Conservation (phyloP, 2,329 filamentous ascomycete species). For the Shiraia bambusicola region DNA sequence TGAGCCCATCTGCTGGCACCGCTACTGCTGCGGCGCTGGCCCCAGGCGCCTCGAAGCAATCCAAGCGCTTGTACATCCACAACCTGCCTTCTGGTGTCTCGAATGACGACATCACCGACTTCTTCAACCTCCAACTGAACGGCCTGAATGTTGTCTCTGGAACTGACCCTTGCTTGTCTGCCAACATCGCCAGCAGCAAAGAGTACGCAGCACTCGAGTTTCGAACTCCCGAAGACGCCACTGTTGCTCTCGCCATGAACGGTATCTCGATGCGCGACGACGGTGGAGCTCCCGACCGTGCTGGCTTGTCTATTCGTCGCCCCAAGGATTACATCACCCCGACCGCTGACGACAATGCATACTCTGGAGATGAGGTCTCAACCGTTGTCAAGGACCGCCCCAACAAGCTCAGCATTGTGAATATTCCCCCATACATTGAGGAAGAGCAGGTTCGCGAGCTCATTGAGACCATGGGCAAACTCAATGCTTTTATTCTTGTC, state of each 20-base stretch:
- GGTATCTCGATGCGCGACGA: conserved; percentile 78
- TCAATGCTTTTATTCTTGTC: conserved; percentile 88
- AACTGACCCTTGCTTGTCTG: conserved; percentile 80
- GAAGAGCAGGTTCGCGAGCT: conserved; percentile 93
- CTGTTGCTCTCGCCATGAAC: conserved; percentile 85
- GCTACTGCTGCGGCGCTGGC: conserved; percentile 77
- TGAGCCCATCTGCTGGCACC: conserved; percentile 79
- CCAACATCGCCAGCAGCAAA: conserved; percentile 76
- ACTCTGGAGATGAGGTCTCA: conserved; percentile 75
- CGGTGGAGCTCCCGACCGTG: conserved; percentile 51
- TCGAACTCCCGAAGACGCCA: conserved; percentile 82
- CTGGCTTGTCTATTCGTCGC: conserved; percentile 73
- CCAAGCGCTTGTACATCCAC: conserved; percentile 85
- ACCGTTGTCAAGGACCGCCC: conserved; percentile 84
- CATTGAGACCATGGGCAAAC: conserved; percentile 83
- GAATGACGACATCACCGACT: conserved; percentile 74
- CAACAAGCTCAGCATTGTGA: conserved; percentile 91
- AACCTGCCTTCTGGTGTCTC: conserved; percentile 74
- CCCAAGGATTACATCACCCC: conserved; percentile 98
- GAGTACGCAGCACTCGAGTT: conserved; percentile 90
- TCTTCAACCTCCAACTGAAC: conserved; percentile 96
- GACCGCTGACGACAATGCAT: conserved; percentile 61
- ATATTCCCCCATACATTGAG: conserved; percentile 82
- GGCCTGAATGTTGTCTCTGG: conserved; percentile 89
- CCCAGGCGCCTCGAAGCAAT: conserved; percentile 88